Conservation (phyloP, 148 eudicot species). For the Fagopyrum esculentum region DNA sequence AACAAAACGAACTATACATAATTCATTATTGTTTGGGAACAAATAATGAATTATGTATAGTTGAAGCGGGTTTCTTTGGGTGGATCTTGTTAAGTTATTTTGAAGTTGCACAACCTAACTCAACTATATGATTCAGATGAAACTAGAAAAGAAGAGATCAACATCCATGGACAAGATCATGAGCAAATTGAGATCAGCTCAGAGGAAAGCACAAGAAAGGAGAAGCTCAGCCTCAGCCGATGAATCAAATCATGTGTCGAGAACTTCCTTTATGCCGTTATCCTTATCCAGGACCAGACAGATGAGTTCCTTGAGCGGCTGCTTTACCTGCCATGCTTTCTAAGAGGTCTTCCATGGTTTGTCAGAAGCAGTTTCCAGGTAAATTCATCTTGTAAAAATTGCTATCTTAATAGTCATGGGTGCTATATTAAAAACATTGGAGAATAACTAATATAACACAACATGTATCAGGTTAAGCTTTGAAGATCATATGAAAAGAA, state of each 20-base stretch:
- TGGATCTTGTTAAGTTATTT: background rate
- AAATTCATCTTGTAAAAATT: background rate
- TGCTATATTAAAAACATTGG: background rate
- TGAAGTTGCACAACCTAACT: background rate
- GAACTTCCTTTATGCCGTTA: constrained; percentile 33
- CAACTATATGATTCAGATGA: constrained; percentile 53
- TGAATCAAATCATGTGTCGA: constrained; percentile 40
- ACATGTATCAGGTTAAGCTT: background rate
- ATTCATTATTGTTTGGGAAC: background rate
- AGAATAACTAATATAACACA: background rate
- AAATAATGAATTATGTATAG: too few relatives aligned
- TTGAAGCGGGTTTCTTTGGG: background rate
- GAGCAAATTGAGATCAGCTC: constrained; percentile 81
- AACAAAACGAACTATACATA: background rate
- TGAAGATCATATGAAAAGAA: background rate
- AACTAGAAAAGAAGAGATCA: constrained; percentile 91
- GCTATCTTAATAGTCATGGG: background rate
- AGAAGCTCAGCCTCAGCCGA: constrained; percentile 43
- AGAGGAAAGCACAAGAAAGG: constrained; percentile 90
- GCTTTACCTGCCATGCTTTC: constrained; percentile 90
- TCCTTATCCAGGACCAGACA: constrained; percentile 50
- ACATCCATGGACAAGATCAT: constrained; percentile 91
- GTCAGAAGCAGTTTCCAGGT: constrained; percentile 11
- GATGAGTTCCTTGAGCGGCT: constrained; percentile 71
- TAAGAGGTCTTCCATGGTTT: constrained; percentile 19